Base-by-base conservation (phyloP, 768 basidiomycete species). In the Russula sp. region DNA sequence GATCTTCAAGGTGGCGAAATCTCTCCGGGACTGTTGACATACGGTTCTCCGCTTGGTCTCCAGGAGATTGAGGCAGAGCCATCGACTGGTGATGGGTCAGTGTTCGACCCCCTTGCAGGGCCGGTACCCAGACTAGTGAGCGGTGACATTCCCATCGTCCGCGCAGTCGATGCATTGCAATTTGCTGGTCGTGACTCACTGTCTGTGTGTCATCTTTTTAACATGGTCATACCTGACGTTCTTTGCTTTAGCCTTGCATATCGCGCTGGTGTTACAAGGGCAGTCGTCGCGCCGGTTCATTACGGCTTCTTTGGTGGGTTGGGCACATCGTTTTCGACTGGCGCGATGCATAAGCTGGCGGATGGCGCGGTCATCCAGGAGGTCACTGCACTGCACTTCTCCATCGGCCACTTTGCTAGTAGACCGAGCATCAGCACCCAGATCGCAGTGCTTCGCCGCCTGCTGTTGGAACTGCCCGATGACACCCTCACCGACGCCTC, bases 151-250 rank as follows among this genome's bases (percentile, higher is more conserved):
- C 73, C 77, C 3, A 72, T 82, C n/a, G 75, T 83, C 26, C 79
- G 79, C 38, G 92, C 89, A 10, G 81, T 81, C 5, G 92, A 94
- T 71, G 92, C 92, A 0, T 78, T 90, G 36, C 81, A 82, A 63
- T 92, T 88, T 69, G 79, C 79, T 2, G 82, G 85, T 20, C 83
- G 84, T 11, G 80, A 84, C 59, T 77, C 80, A 20, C 71, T 85
- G 85, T 86, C 68, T 67, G 78, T 70, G 30, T 61, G 26, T 20
- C 52, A 22, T 56, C 30, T 55, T 10, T 5, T n/a, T 40, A 16
- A 26, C 49, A 30, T 24, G 52, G 48, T 24, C 36, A 24, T 44
- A 49, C 49, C 62, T 70, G 40, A 73, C 40, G 6, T 11, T 16
- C 24, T 7, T 30, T n/a, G 51, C 56, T 32, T 40, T 68, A 92